Conservation (phyloP, 257 asterid genomes). For the Solanum okadae region DNA sequence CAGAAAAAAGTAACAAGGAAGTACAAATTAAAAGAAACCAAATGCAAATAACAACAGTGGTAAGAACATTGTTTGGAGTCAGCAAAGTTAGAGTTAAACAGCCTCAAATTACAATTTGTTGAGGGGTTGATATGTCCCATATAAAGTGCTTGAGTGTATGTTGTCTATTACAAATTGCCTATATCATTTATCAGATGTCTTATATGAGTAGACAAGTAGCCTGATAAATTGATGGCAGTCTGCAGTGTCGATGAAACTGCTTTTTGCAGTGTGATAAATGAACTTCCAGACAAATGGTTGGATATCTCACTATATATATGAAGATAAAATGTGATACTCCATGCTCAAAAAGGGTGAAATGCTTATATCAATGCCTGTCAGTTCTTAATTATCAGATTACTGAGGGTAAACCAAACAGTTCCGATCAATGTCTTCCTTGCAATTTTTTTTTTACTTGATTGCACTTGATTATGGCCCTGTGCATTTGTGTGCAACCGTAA, state of each 20-base stretch:
- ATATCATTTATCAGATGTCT: not conserved
- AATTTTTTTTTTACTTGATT: not conserved
- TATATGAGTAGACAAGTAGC: not conserved
- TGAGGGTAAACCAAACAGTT: not conserved
- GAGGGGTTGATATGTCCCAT: not conserved
- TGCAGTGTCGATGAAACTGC: not conserved
- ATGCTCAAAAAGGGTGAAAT: not conserved
- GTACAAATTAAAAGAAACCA: not conserved
- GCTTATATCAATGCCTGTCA: not conserved
- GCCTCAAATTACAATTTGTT: not conserved
- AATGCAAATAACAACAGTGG: not conserved
- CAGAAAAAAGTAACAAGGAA: not conserved
- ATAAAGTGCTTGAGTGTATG: not conserved
- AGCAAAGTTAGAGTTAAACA: not conserved
- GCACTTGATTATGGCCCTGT: not conserved
- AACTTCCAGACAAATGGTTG: not conserved
- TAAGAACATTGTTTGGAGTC: not conserved
- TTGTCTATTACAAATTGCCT: not conserved
- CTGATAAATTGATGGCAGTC: not conserved
- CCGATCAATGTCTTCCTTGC: not conserved
- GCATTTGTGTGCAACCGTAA: not conserved
- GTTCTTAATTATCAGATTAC: not conserved
- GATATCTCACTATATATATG: not conserved
- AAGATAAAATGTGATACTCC: not conserved
- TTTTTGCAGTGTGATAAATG: not conserved